Base-by-base conservation (phyloP, 495 filamentous ascomycete genomes). In the Cercophora sp. region DNA sequence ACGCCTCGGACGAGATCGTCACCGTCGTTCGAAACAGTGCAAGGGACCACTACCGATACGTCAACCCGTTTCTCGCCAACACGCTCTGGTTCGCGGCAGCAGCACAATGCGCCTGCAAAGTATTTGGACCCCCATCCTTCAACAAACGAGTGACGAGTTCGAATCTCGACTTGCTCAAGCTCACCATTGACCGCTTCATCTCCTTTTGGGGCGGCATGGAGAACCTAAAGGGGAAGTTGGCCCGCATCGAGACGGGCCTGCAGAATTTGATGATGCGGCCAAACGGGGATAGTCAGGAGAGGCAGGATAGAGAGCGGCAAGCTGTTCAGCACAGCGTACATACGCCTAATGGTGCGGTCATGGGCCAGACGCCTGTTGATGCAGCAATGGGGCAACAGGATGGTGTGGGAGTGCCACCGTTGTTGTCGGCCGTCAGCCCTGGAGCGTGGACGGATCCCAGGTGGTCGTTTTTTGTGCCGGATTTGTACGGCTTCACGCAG, bases 51-150 rank as follows among this genome's bases (percentile, higher is more conserved):
- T 48, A 56, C 26, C 22, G 50, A n/a, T 60, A 55, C 34, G 58
- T 68, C 36, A 66, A 64, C 44, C 63, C 63, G 15, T 68, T 65
- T 36, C 52, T 68, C 5, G 44, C 52, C 11, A 68, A 58, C 48
- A 66, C 61, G n/a, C 48, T 68, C 0, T 68, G 65, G 65, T 58
- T 68, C 26, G 60, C 63, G 8, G 51, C 65, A 0, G 57, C 65
- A 4, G 57, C 57, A 11, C 65, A 68, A 48, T 37, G 63, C 10
- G 53, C 64, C 0, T 51, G 49, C 18, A 55, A 55, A 13, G 57
- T 59, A 5, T 55, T 55, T 41, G 52, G 57, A 1, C 57, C 57
- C 2, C 1, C 51, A 4, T 48, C 47, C 0, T 43, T 54, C 48
- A 55, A 48, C 35, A 47, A 43, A 47, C 31, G 48, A n/a, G 41